Evolutionary conservation across 345 rosid genomes (phyloP).

Genomic region (Gossypium longicalyx): DNA sequence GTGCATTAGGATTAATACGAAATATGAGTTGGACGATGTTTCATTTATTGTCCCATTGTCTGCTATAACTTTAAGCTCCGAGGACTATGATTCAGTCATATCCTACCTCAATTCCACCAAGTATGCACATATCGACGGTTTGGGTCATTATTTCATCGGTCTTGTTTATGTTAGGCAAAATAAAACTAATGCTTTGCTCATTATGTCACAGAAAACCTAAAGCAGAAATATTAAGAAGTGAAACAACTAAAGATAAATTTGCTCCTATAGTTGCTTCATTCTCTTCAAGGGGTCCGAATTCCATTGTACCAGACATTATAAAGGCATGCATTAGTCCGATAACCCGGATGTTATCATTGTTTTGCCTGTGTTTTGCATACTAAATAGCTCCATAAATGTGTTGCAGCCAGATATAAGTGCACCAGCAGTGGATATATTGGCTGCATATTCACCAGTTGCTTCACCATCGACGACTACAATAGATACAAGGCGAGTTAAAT

Average conservation of each 20-base stretch:
- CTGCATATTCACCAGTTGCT: conserved; percentile 28
- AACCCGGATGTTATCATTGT: no score
- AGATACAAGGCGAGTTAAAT: conserved; percentile 11
- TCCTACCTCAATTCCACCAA: conserved; percentile 24
- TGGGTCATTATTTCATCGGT: no score
- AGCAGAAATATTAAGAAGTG: neutral
- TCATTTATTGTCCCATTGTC: conserved; percentile 26
- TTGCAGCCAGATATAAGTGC: conserved; percentile 44
- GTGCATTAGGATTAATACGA: conserved; percentile 35
- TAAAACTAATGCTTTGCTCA: neutral
- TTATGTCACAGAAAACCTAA: conserved; percentile 22
- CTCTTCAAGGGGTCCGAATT: conserved; percentile 1
- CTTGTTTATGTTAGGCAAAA: neutral
- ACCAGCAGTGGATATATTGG: conserved; percentile 38
- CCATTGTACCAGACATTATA: conserved; percentile 25
- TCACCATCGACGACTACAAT: neutral
- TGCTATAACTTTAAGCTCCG: neutral
- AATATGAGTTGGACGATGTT: neutral
- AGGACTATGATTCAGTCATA: conserved; percentile 13
- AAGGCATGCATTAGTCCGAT: conserved; percentile 9
- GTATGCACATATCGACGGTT: neutral
- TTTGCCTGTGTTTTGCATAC: no score
- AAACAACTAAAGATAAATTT: conserved; percentile 6
- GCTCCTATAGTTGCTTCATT: conserved; percentile 26
- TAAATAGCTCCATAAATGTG: neutral